Evolutionary conservation across 2,329 filamentous ascomycete genomes (phyloP), one percentile per base, ranked within the genome.

Genomic region (Ophiocordyceps camponoti-floridani): DNA sequence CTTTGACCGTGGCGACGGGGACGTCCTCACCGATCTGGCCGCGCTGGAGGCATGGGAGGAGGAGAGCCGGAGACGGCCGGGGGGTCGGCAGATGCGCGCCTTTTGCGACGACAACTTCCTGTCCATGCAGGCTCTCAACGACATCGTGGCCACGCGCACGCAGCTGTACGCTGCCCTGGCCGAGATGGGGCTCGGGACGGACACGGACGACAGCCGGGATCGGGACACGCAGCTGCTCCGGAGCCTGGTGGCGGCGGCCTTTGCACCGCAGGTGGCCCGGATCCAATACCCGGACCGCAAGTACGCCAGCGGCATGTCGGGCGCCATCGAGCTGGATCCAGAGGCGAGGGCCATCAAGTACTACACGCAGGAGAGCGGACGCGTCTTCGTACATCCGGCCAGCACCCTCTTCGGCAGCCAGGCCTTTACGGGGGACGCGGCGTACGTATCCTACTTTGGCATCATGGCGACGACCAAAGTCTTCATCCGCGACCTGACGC

Each of bases 231-330:
- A 70, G 13, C 69, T 87, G 26, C 65, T 86, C 18, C 76, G 82
- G 19, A 82, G 81, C 1, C 64, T 87, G 23, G 73, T 84, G 26
- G 82, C 82, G 4, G 80, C 79, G 4, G 78, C 82, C 3, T 85
- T 86, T 59, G 75, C 77, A 28, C 91, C 91, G 0, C 89, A 96
- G 62, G 78, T 95, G 50, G 87, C 87, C 13, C 78, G 88, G 44
- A 94, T 98, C 57, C 82, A 87, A 51, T 85, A 95, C 52, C 91
- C 91, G 0, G 86, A 94, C 63, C 94, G 94, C 67, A 96, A 95
- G 61, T 98, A 93, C 61, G 84, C 84, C 12, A 78, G 80, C 33
- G 86, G 84, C 2, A 76, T 93, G 50, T 84, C 85, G 1, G 91
- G 91, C 8, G 85, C 91, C 0, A 84, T 96, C 1, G 89, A 91